Conservation (phyloP, 2,329 filamentous ascomycete genomes). For the Juglanconis sp. region DNA sequence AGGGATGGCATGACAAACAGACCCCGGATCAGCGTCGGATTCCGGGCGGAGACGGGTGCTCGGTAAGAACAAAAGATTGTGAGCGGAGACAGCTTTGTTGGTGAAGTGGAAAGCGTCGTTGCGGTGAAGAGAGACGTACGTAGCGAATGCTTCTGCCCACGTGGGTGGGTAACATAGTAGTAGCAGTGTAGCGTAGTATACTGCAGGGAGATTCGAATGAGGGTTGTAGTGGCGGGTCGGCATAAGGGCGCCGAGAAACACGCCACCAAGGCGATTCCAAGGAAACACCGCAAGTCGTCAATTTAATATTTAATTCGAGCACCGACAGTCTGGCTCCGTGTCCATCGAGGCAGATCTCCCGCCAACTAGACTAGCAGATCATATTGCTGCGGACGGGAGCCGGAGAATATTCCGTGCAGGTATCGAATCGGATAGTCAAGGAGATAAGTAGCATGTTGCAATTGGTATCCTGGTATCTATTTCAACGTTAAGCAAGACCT, state of each 20-base stretch:
- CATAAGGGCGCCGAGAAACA: too few relatives aligned
- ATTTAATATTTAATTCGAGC: background rate
- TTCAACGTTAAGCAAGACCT: background rate
- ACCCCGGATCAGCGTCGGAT: background rate
- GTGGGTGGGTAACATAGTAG: background rate
- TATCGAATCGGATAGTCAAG: background rate
- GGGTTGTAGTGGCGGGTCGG: too few relatives aligned
- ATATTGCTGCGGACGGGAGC: too few relatives aligned
- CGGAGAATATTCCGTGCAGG: too few relatives aligned
- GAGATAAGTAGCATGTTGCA: background rate
- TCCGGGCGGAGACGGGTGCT: background rate
- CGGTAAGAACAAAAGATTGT: background rate
- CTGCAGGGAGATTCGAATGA: too few relatives aligned
- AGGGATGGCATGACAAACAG: background rate
- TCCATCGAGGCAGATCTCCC: background rate
- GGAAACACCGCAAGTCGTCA: too few relatives aligned
- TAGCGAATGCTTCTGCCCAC: constrained; percentile 8
- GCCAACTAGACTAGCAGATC: background rate
- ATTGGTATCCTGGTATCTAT: background rate
- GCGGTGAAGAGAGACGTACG: constrained; percentile 1
- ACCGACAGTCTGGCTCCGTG: background rate
- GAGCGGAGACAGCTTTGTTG: background rate
- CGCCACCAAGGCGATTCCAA: too few relatives aligned
- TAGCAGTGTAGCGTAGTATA: too few relatives aligned
- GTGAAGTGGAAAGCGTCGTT: background rate